A percentile compares a stretch with the other conserved stretches of the same genome.
Evolutionary conservation across 2,329 filamentous ascomycete species (phyloP).

Genomic region (Pochonia chlamydosporia): DNA sequence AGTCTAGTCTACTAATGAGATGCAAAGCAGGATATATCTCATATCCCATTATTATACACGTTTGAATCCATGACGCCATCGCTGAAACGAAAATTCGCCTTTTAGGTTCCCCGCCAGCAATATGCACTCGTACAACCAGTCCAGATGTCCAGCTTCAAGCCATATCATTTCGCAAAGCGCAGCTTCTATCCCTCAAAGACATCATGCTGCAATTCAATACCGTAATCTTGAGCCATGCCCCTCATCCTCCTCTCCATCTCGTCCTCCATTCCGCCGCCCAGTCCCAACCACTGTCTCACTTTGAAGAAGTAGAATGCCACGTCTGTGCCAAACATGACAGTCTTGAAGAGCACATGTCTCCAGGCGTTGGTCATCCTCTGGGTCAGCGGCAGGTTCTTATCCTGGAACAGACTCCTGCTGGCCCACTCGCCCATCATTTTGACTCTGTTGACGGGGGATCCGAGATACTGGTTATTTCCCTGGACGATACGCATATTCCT

Average conservation of each 20-base stretch:
- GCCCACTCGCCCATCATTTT: constrained; percentile 95
- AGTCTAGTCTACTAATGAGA: background rate
- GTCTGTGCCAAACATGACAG: constrained; percentile 71
- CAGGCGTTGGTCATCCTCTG: constrained; percentile 66
- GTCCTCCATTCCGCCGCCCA: constrained; percentile 86
- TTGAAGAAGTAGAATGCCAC: constrained; percentile 78
- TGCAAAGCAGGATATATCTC: background rate
- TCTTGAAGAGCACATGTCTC: constrained; percentile 74
- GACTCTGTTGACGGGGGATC: constrained; percentile 83
- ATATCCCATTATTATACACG: background rate
- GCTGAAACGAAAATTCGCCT: background rate
- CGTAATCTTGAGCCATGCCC: constrained; percentile 83
- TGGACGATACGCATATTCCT: constrained; percentile 91
- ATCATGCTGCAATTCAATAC: constrained; percentile 81
- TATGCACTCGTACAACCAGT: background rate
- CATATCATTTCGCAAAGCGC: too few relatives aligned
- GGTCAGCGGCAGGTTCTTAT: constrained; percentile 54
- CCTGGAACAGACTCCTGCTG: constrained; percentile 73
- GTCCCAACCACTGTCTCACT: constrained; percentile 67
- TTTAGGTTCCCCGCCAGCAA: background rate
- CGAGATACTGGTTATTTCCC: constrained; percentile 86
- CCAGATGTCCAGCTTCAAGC: too few relatives aligned
- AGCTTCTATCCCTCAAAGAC: constrained; percentile 92
- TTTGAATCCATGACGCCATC: background rate
- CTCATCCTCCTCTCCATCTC: constrained; percentile 86